Evolutionary conservation across 805 yeast genomes (phyloP), one percentile per base, ranked within the genome.

Genomic region (Barnettozyma pratensis): DNA sequence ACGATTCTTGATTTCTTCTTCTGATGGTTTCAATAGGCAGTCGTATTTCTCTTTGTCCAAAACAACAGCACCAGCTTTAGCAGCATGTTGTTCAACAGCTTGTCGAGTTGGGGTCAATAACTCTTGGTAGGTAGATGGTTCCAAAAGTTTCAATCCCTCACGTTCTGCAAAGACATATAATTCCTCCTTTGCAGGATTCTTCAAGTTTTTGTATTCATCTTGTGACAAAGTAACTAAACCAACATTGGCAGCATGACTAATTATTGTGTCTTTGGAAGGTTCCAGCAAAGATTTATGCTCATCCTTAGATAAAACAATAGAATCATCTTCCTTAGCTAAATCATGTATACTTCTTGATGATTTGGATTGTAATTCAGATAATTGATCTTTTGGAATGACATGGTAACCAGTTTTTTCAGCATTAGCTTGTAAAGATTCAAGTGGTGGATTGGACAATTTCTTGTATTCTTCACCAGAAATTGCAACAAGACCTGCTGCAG

Each of bases 161-260:
- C 46, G 41, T 4, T 41, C 50, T 4, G 69, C 68, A 43, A 54
- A 58, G 8, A 45, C 54, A 9, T 49, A 36, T 6, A 64, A 29
- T 11, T 48, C 56, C 7, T 58, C 57, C 14, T 31, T 43, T 1
- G 62, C 45, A 11, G 70, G 71, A 8, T 53, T 40, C 12, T 38
- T 26, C 26, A 53, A 34, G 3, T 43, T n/a, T 6, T 37, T 26
- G 39, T 53, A 47, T n/a, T 50, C 52, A 6, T 48, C 51, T 19
- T 37, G 37, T 6, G 49, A 28, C 14, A 52, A n/a, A 4, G 51
- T 45, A 11, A 49, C 47, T 10, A 49, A 25, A 7, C 53, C 55
- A 31, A 34, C 38, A 11, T 35, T 47, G 12, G 52, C 52, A 32
- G 55, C 49, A 19, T 45, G 45, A 1, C 39, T 42, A n/a, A 41